Evolutionary conservation across 148 eudicot genomes (phyloP).

Genomic region (Limonium bicolor): DNA sequence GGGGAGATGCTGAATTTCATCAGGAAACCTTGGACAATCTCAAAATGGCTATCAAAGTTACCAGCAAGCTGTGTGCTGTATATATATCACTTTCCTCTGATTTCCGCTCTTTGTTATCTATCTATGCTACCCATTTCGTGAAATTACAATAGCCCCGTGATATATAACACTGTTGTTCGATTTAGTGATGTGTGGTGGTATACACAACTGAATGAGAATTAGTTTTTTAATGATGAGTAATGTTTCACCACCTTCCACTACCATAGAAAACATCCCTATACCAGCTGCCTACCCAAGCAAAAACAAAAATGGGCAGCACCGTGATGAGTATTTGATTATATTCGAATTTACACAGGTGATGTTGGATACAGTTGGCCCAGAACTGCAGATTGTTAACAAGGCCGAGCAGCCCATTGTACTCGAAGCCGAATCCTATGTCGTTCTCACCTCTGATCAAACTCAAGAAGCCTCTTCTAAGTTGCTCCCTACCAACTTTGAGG

Average conservation of each 20-base stretch:
- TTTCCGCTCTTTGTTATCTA: too few species aligned
- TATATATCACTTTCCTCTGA: background rate
- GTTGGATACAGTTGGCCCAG: constrained; percentile 63
- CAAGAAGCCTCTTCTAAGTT: constrained; percentile 45
- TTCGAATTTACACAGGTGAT: constrained; percentile 48
- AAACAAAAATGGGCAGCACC: too few species aligned
- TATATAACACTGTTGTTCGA: too few species aligned
- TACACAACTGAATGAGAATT: too few species aligned
- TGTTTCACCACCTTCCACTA: too few species aligned
- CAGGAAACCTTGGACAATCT: constrained; percentile 79
- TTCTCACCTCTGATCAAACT: constrained; percentile 38
- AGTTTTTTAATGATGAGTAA: too few species aligned
- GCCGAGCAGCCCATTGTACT: constrained; percentile 38
- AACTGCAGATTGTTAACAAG: constrained; percentile 46
- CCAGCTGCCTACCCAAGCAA: too few species aligned
- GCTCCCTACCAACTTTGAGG: constrained; percentile 54
- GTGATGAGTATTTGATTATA: too few species aligned
- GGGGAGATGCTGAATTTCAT: constrained; percentile 69
- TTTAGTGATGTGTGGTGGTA: background rate
- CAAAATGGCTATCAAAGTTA: constrained; percentile 60
- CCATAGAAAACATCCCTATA: too few species aligned
- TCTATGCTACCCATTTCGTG: too few species aligned
- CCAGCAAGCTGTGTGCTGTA: constrained; percentile 92
- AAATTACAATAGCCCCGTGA: too few species aligned
- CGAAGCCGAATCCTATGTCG: constrained; percentile 28